Conservation (phyloP, 441 rosid species). For the Jatropha podagrica region DNA sequence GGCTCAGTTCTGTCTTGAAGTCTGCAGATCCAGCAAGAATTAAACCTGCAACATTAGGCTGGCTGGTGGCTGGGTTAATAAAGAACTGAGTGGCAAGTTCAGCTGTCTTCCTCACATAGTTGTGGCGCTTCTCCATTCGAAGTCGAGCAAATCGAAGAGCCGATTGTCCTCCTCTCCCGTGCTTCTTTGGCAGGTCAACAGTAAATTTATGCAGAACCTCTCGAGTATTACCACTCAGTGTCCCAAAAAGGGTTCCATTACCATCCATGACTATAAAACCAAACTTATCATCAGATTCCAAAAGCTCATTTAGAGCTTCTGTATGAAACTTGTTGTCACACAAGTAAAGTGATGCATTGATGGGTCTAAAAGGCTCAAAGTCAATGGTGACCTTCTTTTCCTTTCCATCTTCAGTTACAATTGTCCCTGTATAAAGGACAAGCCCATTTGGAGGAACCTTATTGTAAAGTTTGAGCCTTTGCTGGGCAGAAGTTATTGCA, state of each 20-base stretch:
- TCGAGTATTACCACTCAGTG: slow-evolving; percentile 41
- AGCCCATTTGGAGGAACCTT: slow-evolving; percentile 87
- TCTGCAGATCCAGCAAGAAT: slow-evolving; percentile 94
- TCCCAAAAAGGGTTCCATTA: slow-evolving; percentile 82
- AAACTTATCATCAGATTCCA: slow-evolving; percentile 83
- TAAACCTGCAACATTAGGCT: slow-evolving; percentile 86
- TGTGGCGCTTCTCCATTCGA: slow-evolving; percentile 87
- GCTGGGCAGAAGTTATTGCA: slow-evolving; percentile 90
- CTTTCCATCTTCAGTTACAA: slow-evolving; percentile 77
- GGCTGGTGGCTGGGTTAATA: slow-evolving; percentile 81
- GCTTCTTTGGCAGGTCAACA: slow-evolving; percentile 89
- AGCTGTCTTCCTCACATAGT: slow-evolving; percentile 81
- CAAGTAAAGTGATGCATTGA: slow-evolving; percentile 71
- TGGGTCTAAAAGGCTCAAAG: slow-evolving; percentile 79
- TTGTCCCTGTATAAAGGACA: slow-evolving; percentile 86
- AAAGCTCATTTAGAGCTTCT: slow-evolving; percentile 65
- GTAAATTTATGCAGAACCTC: slow-evolving; percentile 81
- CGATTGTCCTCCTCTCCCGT: slow-evolving; percentile 91
- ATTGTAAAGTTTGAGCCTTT: slow-evolving; percentile 81
- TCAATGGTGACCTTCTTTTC: slow-evolving; percentile 85
- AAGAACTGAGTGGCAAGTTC: slow-evolving; percentile 86
- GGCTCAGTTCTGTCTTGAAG: slow-evolving; percentile 91
- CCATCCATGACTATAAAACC: slow-evolving; percentile 91
- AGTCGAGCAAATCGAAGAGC: slow-evolving; percentile 86
- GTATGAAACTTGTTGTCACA: slow-evolving; percentile 88